phyloP scores from a whole-genome alignment of 2,329 filamentous ascomycete species.

The Calonectria fujianensis region DNA sequence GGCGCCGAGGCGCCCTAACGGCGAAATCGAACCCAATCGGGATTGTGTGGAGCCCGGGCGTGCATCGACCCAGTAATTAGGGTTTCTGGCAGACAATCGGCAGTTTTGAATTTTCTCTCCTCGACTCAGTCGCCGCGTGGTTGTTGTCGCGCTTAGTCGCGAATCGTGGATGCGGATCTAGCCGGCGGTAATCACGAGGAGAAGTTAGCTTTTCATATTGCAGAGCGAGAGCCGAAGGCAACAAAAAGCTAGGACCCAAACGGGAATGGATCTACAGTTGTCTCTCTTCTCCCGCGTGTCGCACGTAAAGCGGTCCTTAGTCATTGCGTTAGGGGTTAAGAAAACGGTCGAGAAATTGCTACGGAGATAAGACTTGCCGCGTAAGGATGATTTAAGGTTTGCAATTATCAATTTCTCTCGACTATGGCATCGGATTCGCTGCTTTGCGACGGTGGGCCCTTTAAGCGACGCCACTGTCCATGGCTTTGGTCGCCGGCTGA shows the following conservation, averaged over 20 bases:
- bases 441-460: neutral
- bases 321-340: neutral
- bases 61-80: slow-evolving; percentile 2
- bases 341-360: neutral
- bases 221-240: neutral
- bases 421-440: neutral
- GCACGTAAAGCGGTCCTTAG: neutral
- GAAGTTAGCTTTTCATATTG: slow-evolving; percentile 20
- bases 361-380: neutral
- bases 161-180: slow-evolving; percentile 9
- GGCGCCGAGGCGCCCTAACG: neutral
- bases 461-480: neutral
- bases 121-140: neutral
- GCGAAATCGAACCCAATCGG: neutral
- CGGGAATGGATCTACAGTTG: neutral
- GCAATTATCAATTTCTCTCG: neutral
- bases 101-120: neutral
- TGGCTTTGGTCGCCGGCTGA: neutral
- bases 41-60: neutral
- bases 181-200: slow-evolving; percentile 7
- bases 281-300: neutral
- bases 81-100: neutral
- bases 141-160: neutral
- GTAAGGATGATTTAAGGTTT: slow-evolving; percentile 2
- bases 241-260: neutral